Conservation (phyloP, 78 protist species). For the Polysphondylium violaceum region DNA sequence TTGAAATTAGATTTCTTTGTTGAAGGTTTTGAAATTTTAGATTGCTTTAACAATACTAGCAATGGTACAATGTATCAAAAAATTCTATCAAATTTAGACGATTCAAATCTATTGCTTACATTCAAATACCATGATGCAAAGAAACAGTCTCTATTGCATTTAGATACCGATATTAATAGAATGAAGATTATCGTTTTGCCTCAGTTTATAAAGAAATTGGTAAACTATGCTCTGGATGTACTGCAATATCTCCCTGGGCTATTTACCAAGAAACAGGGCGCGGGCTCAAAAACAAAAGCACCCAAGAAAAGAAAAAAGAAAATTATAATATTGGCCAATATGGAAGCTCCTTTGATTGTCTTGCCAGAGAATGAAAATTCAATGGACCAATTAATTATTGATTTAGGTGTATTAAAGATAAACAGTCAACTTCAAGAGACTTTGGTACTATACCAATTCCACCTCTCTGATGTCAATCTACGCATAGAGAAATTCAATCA, state of each 20-base stretch:
- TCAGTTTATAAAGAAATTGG: background rate
- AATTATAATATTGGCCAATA: background rate
- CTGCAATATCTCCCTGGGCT: constrained; percentile 45
- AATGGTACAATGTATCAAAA: background rate
- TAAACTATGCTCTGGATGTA: constrained; percentile 26
- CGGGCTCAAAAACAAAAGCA: background rate
- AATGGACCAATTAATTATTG: constrained; percentile 6
- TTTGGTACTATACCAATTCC: background rate
- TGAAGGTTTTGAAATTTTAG: constrained; percentile 44
- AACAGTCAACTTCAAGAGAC: constrained; percentile 4
- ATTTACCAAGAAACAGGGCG: constrained; percentile 10
- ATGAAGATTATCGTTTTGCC: constrained; percentile 2
- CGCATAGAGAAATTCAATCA: no score
- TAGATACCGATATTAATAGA: constrained; percentile 20
- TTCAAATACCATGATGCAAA: constrained; percentile 24
- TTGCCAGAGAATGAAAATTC: constrained; percentile 7
- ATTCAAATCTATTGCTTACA: background rate
- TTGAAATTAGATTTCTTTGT: constrained; percentile 16
- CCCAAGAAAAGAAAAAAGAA: constrained; percentile 9
- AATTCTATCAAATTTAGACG: constrained; percentile 16
- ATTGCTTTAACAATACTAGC: background rate
- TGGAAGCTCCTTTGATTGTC: constrained; percentile 25
- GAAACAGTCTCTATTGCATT: background rate
- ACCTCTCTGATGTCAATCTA: background rate
- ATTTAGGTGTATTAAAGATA: constrained; percentile 1